Base-by-base conservation (phyloP, 768 basidiomycete species). In the Suillus bovinus region DNA sequence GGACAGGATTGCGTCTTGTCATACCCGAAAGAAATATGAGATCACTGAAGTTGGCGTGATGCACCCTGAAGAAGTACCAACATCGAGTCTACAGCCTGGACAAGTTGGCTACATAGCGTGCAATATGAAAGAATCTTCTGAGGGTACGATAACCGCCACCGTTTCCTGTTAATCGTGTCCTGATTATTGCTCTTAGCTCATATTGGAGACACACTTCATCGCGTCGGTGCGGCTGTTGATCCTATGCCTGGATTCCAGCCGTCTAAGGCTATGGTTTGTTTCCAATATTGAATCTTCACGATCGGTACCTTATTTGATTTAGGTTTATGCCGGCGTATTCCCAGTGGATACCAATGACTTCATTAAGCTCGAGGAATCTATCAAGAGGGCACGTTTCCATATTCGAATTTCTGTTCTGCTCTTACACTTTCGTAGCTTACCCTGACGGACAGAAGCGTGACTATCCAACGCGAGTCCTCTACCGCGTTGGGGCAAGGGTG, bases 121-220 rank as follows among this genome's bases (percentile, higher is more conserved):
- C 75, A 96, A 95, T 71, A 99, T 99, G 96, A 99, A 98, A 74
- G 91, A 97, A 68, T 91, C 92, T 11, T 86, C 91, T 16, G 94
- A 99, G 81, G 95, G 95, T 94, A 61, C 47, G 71, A 57, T 39
- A 16, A 39, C 14, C 16, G 33, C 38, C 11, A 8, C 0, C 6
- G 1, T 29, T 27, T 27, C 7, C 1, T 29, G 11, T 39, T 20
- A 8, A 17, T 44, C 13, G 34, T 14, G 14, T 47, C 64, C 36
- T 71, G 16, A 33, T 53, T 10, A 59, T 53, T 50, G 53, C 56
- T 7, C 27, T 56, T 68, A 97, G 95, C 96, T 27, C 89, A 91
- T 70, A 89, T 99, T 64, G 97, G 97, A 47, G 97, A 99, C 70
- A 99, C 97, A 1, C 80, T 99, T 58, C 84, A 94, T 74, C 87